Base-by-base conservation (phyloP, 306 rosid species). In the Rosa persica region DNA sequence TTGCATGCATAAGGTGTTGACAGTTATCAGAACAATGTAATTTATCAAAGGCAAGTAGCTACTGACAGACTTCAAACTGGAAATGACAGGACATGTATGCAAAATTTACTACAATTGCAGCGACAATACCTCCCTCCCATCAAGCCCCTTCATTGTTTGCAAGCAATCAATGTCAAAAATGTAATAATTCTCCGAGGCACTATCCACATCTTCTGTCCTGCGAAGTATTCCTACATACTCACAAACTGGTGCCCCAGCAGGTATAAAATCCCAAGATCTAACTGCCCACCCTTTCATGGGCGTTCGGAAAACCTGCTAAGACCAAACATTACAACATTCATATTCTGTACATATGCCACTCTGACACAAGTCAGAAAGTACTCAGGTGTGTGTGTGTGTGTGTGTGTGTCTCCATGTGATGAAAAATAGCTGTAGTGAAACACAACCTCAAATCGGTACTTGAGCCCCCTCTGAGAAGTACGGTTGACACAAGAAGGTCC, bases 251-350 rank as follows among this genome's bases (percentile, higher is more conserved):
- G 99, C 98, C 30, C 99, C 99, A 64, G 99, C 85, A 76, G 98
- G 99, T 58, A 95, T 95, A 81, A 93, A 93, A 87, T 95, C 97
- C 99, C 99, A 95, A 23, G 93, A 93, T 81, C 98, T 85, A 58
- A 95, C 99, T 77, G 97, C 99, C 99, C 99, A 95, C 62, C 99
- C 99, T 80, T 93, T 95, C 87, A 91, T 93, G 16, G 96, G 89
- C 12, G 99, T 93, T 2, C 96, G 92, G 76, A 87, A 95, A 86
- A 95, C 96, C 98, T 95, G 82, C 48, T 13, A 34, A 74, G 17
- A 76, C 38, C 52, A 66, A 78, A 8, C 38, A 27, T 11, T 30
- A 51, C 49, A 38, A 25, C 58, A 43, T 25, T 74, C 78, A 57
- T 65, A n/a, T 71, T 25, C 64, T 51, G 23, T 30, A 76, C 36